Percentiles rank a stretch among this genome's conserved stretches.
Conservation (phyloP, 176 grass and related monocot genomes). For the Hyparrhenia diplandra region DNA sequence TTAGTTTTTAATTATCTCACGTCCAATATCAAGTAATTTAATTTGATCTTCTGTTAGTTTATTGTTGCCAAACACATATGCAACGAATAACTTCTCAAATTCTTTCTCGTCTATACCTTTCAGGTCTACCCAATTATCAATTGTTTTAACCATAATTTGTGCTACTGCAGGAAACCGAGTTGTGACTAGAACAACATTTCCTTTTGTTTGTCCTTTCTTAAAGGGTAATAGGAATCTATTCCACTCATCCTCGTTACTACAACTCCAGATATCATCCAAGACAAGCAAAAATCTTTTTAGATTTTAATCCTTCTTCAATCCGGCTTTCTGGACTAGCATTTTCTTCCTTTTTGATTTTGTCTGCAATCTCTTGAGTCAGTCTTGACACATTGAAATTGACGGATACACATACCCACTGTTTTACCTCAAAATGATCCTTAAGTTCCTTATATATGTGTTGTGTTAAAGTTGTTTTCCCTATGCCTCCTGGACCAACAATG, state of each 20-base stretch:
- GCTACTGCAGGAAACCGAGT: not conserved
- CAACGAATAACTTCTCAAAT: not conserved
- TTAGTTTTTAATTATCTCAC: not conserved
- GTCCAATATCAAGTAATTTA: not conserved
- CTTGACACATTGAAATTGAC: constrained; percentile 6
- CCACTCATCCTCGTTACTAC: not conserved
- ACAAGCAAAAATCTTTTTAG: constrained; percentile 13
- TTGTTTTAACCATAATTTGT: not conserved
- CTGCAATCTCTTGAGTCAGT: not conserved
- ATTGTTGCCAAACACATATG: not conserved
- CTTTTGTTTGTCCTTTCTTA: not conserved
- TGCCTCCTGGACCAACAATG: constrained; percentile 35
- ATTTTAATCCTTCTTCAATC: not conserved
- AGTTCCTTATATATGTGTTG: constrained; percentile 31
- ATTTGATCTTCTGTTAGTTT: fast-evolving
- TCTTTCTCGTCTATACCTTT: not conserved
- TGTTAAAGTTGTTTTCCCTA: constrained; percentile 44
- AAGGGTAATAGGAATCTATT: not conserved
- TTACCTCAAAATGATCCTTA: not conserved
- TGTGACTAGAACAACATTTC: constrained; percentile 16
- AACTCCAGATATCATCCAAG: constrained; percentile 24
- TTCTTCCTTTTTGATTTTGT: not conserved
- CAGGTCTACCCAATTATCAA: not conserved
- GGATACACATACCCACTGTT: constrained; percentile 34
- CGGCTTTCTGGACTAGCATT: no score